Conservation (phyloP, 441 rosid species). For the Mallotus japonicus region DNA sequence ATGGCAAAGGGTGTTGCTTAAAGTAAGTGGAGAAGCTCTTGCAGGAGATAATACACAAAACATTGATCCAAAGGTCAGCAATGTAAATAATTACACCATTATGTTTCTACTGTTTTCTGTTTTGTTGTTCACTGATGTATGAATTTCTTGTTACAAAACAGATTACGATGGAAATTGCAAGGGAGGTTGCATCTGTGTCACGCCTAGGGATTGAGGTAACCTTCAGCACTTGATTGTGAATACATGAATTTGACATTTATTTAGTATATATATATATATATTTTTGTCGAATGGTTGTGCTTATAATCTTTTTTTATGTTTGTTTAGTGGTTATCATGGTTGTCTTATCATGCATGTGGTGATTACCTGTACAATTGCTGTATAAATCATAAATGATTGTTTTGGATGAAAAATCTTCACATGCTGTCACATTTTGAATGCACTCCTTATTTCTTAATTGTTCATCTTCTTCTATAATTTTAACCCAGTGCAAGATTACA, state of each 20-base stretch:
- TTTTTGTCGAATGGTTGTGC: not conserved
- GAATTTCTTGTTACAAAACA: conserved; percentile 23
- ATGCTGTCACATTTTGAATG: not conserved
- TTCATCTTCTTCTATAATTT: not conserved
- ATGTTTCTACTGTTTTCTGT: conserved; percentile 6
- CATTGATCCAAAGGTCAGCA: conserved; percentile 78
- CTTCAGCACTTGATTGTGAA: conserved; percentile 9
- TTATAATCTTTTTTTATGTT: not conserved
- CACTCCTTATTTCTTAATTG: not conserved
- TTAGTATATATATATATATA: not conserved
- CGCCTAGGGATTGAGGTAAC: conserved; percentile 87
- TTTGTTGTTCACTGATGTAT: conserved; percentile 11
- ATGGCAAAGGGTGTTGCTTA: conserved; percentile 93
- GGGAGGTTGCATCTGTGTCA: conserved; percentile 88
- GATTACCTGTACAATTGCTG: not conserved
- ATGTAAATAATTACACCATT: conserved; percentile 2
- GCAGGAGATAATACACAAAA: conserved; percentile 80
- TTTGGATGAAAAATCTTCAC: not conserved
- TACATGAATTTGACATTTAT: not conserved
- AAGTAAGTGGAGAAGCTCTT: conserved; percentile 97
- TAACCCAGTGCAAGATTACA: not conserved
- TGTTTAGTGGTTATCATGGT: not conserved
- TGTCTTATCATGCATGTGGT: not conserved
- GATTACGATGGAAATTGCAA: conserved; percentile 92
- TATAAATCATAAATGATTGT: not conserved